A percentile compares a stretch with the other conserved stretches of the same genome.
Evolutionary conservation across 176 grass and related monocot species (phyloP).

Genomic region (Oryza coarctata): DNA sequence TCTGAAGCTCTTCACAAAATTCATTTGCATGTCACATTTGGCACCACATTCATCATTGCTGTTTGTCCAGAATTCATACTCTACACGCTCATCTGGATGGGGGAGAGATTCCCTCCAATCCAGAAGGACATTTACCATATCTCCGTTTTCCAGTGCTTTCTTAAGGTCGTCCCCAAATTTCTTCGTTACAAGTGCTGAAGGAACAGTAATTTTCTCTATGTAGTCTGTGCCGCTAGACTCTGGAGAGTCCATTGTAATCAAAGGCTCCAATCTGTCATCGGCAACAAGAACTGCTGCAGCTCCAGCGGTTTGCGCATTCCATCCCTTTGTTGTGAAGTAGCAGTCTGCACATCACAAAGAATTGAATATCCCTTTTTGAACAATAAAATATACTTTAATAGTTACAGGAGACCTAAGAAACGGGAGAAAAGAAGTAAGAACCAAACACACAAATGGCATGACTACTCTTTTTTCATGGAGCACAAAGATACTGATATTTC

Average conservation of each 20-base stretch:
- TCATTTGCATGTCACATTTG: slow-evolving; percentile 82
- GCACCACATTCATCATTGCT: slow-evolving; percentile 82
- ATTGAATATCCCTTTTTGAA: not conserved
- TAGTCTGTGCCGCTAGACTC: slow-evolving; percentile 53
- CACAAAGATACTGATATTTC: not conserved
- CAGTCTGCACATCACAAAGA: slow-evolving; percentile 53
- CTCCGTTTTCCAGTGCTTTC: slow-evolving; percentile 52
- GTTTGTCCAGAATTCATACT: slow-evolving; percentile 89
- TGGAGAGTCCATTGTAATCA: slow-evolving; percentile 93
- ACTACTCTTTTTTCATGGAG: not conserved
- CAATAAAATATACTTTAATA: not conserved
- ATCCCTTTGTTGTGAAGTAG: slow-evolving; percentile 92
- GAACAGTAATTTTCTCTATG: slow-evolving; percentile 71
- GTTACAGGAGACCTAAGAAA: not conserved
- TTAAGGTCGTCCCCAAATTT: slow-evolving; percentile 72
- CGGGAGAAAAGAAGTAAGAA: not conserved
- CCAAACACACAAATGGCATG: not conserved
- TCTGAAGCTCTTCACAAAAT: slow-evolving; percentile 69
- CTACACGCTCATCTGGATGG: slow-evolving; percentile 83
- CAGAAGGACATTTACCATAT: slow-evolving; percentile 76
- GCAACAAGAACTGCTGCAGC: slow-evolving; percentile 75
- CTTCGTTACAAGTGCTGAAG: slow-evolving; percentile 67
- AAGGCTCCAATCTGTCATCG: slow-evolving; percentile 58
- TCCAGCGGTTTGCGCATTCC: slow-evolving; percentile 79
- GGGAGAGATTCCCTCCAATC: slow-evolving; percentile 83